phyloP scores from a whole-genome alignment of 2,329 filamentous ascomycete genomes.

The Nigrospora oryzae region DNA sequence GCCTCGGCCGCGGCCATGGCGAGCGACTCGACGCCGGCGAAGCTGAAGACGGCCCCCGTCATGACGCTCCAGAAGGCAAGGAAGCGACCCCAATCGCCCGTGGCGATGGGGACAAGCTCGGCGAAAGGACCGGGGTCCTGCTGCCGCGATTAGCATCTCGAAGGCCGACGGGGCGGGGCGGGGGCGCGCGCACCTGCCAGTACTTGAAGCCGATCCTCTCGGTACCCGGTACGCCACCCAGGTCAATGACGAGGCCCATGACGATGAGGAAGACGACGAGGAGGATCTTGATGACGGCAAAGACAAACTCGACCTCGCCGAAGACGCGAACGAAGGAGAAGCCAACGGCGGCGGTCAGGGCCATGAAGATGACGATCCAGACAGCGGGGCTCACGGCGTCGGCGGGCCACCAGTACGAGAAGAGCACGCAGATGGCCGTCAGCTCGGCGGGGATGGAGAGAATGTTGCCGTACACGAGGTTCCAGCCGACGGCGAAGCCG shows the following conservation, averaged over 20 bases:
- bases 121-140: slow-evolving; percentile 56
- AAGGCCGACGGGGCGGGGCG: background rate
- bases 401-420: slow-evolving; percentile 44
- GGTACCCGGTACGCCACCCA: slow-evolving; percentile 51
- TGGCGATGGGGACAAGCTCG: slow-evolving; percentile 44
- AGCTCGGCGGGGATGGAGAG: slow-evolving; percentile 52
- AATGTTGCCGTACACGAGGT: slow-evolving; percentile 45
- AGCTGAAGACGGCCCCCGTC: slow-evolving; percentile 62
- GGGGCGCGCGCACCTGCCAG: slow-evolving; percentile 45
- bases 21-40: slow-evolving; percentile 67
- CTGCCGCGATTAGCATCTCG: too few species aligned
- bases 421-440: slow-evolving; percentile 44
- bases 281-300: slow-evolving; percentile 47
- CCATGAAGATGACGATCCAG: slow-evolving; percentile 49
- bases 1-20: slow-evolving; percentile 74
- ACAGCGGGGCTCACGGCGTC: slow-evolving; percentile 46
- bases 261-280: slow-evolving; percentile 57
- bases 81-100: slow-evolving; percentile 51
- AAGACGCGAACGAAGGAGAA: slow-evolving; percentile 44
- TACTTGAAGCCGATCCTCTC: slow-evolving; percentile 57
- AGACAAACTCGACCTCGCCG: slow-evolving; percentile 50
- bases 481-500: slow-evolving; percentile 70
- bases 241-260: slow-evolving; percentile 50
- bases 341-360: slow-evolving; percentile 39
- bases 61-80: slow-evolving; percentile 49